Evolutionary conservation across 768 basidiomycete species (phyloP).

Genomic region (Cystobasidium onofrii): DNA sequence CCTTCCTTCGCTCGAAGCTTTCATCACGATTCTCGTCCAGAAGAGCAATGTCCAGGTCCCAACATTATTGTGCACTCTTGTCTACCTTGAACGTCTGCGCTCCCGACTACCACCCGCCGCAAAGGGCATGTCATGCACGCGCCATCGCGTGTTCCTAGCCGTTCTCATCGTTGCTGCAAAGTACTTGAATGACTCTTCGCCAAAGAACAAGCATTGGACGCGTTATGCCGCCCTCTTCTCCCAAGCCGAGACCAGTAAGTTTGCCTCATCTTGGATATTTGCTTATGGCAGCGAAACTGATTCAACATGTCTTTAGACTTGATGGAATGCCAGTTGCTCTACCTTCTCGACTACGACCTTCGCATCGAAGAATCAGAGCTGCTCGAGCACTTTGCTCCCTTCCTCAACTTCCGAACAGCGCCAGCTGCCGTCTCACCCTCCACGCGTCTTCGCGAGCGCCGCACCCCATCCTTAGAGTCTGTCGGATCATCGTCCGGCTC

Average conservation of each 20-base stretch:
- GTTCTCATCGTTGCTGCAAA: slow-evolving; percentile 92
- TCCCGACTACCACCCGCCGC: slow-evolving; percentile 70
- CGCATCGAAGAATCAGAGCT: slow-evolving; percentile 79
- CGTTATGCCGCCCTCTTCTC: slow-evolving; percentile 65
- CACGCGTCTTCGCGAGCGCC: slow-evolving; percentile 1
- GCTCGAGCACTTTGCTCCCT: slow-evolving; percentile 52
- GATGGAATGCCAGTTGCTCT: slow-evolving; percentile 94
- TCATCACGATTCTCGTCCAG: slow-evolving; percentile 71
- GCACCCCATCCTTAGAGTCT: slow-evolving; percentile 33
- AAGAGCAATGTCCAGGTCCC: slow-evolving; percentile 80
- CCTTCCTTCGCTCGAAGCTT: slow-evolving; percentile 66
- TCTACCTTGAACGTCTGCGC: slow-evolving; percentile 82
- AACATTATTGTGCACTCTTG: slow-evolving; percentile 78
- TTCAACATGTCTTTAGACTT: slow-evolving; percentile 51
- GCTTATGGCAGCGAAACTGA: neutral
- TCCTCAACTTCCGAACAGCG: slow-evolving; percentile 46
- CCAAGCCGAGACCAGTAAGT: slow-evolving; percentile 49
- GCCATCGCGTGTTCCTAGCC: slow-evolving; percentile 91
- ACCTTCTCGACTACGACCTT: slow-evolving; percentile 83
- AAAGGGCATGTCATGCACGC: slow-evolving; percentile 83
- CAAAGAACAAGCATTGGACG: slow-evolving; percentile 92
- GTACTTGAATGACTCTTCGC: slow-evolving; percentile 72
- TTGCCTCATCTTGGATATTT: neutral
- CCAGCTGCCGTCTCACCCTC: slow-evolving; percentile 1
- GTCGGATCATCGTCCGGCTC: slow-evolving; percentile 32